phyloP scores from a whole-genome alignment of 306 rosid species.

The Cicer bijugum region DNA sequence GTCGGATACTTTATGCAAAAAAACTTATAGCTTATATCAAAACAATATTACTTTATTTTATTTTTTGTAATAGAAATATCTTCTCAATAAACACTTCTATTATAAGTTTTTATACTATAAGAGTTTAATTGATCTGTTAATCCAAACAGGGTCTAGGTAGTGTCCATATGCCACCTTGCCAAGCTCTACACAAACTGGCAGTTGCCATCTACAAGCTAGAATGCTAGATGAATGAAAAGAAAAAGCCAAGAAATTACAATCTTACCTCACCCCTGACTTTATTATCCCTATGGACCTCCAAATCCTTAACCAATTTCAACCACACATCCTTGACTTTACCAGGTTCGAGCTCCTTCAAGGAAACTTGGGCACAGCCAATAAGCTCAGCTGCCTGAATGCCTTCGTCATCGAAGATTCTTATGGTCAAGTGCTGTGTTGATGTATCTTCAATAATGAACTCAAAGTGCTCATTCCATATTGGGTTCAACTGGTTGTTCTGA shows the following conservation, averaged over 20 bases:
- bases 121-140: too few relatives aligned
- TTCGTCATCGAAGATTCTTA: conserved; percentile 84
- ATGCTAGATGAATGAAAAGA: background rate
- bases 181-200: background rate
- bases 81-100: too few relatives aligned
- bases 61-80: too few relatives aligned
- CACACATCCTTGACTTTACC: conserved; percentile 86
- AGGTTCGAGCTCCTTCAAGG: conserved; percentile 74
- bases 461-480: conserved; percentile 93
- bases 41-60: too few relatives aligned
- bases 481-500: conserved; percentile 88
- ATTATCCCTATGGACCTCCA: conserved; percentile 78
- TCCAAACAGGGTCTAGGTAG: too few relatives aligned
- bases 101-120: too few relatives aligned
- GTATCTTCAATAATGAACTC: conserved; percentile 81
- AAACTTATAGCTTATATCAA: too few relatives aligned
- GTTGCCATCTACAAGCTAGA: background rate
- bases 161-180: background rate
- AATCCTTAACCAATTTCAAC: conserved; percentile 82
- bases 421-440: conserved; percentile 77
- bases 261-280: conserved; percentile 91
- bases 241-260: conserved; percentile 15
- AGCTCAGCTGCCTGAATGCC: conserved; percentile 82
- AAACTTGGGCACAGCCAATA: conserved; percentile 74
- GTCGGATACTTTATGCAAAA: too few relatives aligned